Conservation (phyloP, 768 basidiomycete genomes). For the Pleurotus platypus region DNA sequence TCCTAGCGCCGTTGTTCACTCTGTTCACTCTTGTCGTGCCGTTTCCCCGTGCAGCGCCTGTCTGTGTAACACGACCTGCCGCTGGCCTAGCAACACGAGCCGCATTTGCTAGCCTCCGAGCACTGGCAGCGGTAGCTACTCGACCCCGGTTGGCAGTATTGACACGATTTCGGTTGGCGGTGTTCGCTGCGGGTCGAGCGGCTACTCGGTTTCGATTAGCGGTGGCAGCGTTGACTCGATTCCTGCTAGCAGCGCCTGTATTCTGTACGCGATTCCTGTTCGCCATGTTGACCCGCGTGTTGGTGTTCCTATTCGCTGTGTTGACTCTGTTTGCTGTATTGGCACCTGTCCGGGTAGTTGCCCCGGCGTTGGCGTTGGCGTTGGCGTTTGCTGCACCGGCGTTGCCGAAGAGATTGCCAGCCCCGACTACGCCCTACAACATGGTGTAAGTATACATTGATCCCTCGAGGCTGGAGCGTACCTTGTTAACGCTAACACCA, state of each 20-base stretch:
- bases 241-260: background rate
- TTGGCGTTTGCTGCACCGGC: background rate
- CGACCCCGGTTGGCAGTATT: background rate
- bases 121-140: background rate
- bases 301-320: background rate
- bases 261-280: background rate
- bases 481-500: slow-evolving; percentile 1
- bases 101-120: background rate
- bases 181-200: background rate
- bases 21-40: background rate
- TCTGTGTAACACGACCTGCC: background rate
- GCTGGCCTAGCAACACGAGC: background rate
- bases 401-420: background rate
- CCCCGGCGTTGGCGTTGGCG: background rate
- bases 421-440: background rate
- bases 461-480: background rate
- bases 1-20: background rate
- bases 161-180: background rate
- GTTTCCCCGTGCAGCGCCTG: background rate
- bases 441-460: background rate
- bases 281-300: background rate
- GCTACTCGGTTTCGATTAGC: background rate
- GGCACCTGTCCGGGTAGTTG: background rate
- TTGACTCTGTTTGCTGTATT: background rate
- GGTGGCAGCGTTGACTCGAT: background rate